phyloP scores from a whole-genome alignment of 139 green algal genomes.

The Volvox reticuliferus region DNA sequence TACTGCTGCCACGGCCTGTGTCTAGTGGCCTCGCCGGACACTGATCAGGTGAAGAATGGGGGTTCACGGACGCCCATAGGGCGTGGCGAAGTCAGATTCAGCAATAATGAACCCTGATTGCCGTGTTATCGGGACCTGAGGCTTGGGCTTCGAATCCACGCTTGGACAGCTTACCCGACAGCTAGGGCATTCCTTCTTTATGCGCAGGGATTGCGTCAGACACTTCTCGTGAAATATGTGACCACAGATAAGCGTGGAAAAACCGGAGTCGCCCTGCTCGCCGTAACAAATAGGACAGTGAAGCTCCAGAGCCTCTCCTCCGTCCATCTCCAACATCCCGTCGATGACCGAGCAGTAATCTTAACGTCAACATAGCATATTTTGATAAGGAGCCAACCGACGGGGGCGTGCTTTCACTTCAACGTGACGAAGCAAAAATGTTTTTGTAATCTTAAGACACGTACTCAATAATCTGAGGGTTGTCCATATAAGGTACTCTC shows the following conservation, averaged over 20 bases:
- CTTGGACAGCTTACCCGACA: constrained; percentile 19
- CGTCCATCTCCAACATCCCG: background rate
- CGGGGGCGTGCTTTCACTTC: too few species aligned
- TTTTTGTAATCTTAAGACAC: too few species aligned
- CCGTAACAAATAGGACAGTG: constrained; percentile 33
- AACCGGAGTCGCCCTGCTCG: background rate
- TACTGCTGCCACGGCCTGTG: background rate
- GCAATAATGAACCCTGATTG: too few species aligned
- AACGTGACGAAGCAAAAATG: too few species aligned
- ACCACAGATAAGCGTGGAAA: constrained; percentile 8
- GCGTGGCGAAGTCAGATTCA: too few species aligned
- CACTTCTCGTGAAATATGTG: constrained; percentile 25
- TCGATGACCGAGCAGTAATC: background rate
- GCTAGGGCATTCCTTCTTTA: constrained; percentile 20
- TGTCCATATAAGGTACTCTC: too few species aligned
- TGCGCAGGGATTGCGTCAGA: background rate
- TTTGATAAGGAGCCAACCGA: background rate
- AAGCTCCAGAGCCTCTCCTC: background rate
- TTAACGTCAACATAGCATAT: background rate
- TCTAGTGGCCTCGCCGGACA: background rate
- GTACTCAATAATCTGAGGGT: too few species aligned
- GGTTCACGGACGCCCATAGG: too few species aligned
- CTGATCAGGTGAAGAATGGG: background rate
- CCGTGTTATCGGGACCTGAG: too few species aligned
- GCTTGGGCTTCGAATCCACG: too few species aligned